phyloP scores from a whole-genome alignment of 2,329 filamentous ascomycete species.

The Claviceps arundinis region DNA sequence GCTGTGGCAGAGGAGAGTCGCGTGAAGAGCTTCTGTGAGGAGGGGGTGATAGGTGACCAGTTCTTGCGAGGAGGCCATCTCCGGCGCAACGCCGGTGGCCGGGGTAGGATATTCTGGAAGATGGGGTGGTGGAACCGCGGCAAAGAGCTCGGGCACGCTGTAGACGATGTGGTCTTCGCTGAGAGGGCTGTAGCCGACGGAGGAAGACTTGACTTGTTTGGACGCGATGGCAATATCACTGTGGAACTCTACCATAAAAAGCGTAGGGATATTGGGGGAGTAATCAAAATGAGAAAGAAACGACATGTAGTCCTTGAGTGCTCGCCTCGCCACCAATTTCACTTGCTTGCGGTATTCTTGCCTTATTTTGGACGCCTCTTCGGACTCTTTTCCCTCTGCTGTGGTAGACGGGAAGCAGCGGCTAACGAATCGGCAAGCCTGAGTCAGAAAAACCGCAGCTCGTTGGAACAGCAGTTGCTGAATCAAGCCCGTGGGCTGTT shows the following conservation, averaged over 20 bases:
- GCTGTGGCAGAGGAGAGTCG: constrained; percentile 64
- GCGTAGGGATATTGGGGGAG: constrained; percentile 49
- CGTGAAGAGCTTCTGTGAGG: constrained; percentile 65
- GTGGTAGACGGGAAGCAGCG: constrained; percentile 29
- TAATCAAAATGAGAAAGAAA: constrained; percentile 69
- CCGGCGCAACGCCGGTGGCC: constrained; percentile 10
- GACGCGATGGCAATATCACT: constrained; percentile 36
- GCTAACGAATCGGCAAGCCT: constrained; percentile 54
- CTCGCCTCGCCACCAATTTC: constrained; percentile 61
- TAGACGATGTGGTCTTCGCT: constrained; percentile 26
- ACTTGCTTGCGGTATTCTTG: constrained; percentile 45
- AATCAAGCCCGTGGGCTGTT: constrained; percentile 62
- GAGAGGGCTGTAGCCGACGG: constrained; percentile 5
- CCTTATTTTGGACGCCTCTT: constrained; percentile 7
- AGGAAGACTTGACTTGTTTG: background rate
- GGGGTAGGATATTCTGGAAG: constrained; percentile 50
- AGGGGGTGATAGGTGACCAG: constrained; percentile 62
- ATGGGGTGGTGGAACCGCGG: constrained; percentile 49
- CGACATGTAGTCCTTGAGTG: constrained; percentile 58
- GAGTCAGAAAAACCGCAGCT: constrained; percentile 55
- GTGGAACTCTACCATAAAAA: constrained; percentile 32
- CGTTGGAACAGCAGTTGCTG: constrained; percentile 65
- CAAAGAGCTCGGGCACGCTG: constrained; percentile 52
- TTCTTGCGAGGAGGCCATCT: constrained; percentile 20
- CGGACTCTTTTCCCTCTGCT: background rate